These are phyloP conservation scores for Eremothecium coryli DNA, from an alignment of 1,139 yeast species.

Conservation along the genomic window DNA sequence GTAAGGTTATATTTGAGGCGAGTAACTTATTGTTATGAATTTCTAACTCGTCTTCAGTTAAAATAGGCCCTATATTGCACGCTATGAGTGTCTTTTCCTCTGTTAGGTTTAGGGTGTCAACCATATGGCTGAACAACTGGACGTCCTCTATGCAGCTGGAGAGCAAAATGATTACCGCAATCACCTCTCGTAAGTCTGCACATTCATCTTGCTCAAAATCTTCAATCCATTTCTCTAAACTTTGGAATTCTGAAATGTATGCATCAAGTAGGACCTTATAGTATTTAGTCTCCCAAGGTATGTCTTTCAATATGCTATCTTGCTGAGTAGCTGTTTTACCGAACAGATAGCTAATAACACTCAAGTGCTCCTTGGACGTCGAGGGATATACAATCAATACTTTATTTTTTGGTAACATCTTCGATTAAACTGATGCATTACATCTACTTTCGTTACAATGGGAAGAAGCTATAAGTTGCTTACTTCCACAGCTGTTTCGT, in stretches of 20 bases:
- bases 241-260: constrained; percentile 27
- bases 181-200: constrained; percentile 21
- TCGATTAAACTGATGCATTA: no score
- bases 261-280: constrained; percentile 23
- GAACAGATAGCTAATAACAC: constrained; percentile 4
- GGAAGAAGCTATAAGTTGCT: no score
- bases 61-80: not conserved
- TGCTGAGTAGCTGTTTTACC: constrained; percentile 5
- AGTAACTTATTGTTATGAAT: constrained; percentile 4
- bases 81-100: constrained; percentile 4
- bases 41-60: constrained; percentile 1
- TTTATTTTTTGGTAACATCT: constrained; percentile 1
- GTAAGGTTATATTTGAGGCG: constrained; percentile 14
- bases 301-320: constrained; percentile 15
- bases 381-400: constrained; percentile 5
- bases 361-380: not conserved
- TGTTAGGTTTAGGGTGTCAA: not conserved
- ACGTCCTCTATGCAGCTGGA: constrained; percentile 3
- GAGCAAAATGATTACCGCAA: constrained; percentile 25
- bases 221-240: constrained; percentile 21
- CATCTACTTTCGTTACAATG: no score
- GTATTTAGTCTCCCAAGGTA: constrained; percentile 28
- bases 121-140: not conserved
- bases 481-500: no score
- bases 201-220: constrained; percentile 23